Evolutionary conservation across 2,329 filamentous ascomycete species (phyloP), one percentile per base, ranked within the genome.

Genomic region (Corinectria fuckeliana): DNA sequence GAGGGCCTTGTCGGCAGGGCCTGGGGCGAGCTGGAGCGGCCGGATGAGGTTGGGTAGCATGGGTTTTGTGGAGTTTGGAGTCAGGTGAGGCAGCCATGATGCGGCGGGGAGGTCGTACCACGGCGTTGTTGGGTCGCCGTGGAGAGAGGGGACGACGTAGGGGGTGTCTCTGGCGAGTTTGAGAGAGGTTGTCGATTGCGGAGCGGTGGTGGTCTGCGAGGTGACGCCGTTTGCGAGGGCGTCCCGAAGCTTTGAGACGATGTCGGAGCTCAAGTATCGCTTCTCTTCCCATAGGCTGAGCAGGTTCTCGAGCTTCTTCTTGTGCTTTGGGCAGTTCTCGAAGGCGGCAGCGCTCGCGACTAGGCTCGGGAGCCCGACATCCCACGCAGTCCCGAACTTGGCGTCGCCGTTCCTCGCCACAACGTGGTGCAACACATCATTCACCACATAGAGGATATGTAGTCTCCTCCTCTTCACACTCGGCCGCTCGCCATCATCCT

Each of bases 21-120:
- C 91, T 1, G 88, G 78, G 2, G 82, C 78, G 53, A 96, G 85
- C 56, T 90, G 87, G 30, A 95, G 78, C 4, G 92, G 90, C 63
- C 87, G 89, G 64, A 94, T 85, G 67, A 87, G 82, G 7, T 86
- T 81, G 0, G 90, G 84, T 41, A 89, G 87, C 78, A 97, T 92
- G 6, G 92, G 88, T 49, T 85, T 82, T 8, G 86, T 87, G 1
- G 90, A 92, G 70, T 94, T 90, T 4, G 89, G 91, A 36, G 90
- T 85, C 60, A 96, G 87, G 56, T 91, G 88, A 4, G 90, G 90
- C 45, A 96, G 84, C 81, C 93, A 89, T 65, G 91, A 94, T 2
- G 87, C 90, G 1, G 92, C 92, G 0, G 92, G 92, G 1, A 96
- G 79, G 64, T 96, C 92, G 76, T 93, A 91, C 85, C 90, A 96